Base-by-base conservation (phyloP, 176 grass and related monocot genomes). In the Olyra latifolia region DNA sequence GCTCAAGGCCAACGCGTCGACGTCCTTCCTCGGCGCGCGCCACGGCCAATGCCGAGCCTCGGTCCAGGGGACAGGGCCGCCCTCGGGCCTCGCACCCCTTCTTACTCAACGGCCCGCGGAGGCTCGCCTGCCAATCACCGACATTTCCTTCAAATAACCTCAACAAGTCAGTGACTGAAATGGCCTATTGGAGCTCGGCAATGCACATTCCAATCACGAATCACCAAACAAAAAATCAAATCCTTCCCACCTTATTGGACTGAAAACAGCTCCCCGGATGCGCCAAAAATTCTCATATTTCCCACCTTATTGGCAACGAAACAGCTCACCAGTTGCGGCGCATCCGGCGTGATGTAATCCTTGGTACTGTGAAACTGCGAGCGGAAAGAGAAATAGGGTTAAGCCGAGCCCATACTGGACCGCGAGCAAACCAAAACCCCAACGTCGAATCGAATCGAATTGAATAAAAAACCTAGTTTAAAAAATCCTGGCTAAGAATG, bases 401-500 rank as follows among this genome's bases (percentile, higher is more conserved):
- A 77, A 74, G 50, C 42, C n/a, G 41, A 30, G 16, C 12, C 8
- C 38, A 15, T 5, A 7, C 22, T 8, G n/a, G 23, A 1, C 2
- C 41, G 30, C 47, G 25, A 22, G 47, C 54, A 41, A 2, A 41
- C 9, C 10, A 48, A 67, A 43, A n/a, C 23, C 29, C n/a, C 24
- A 72, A 1, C 28, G n/a, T 45, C 12, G 12, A 47, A 23, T 49
- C 29, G 24, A 38, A 13, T 23, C 47, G 22, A 28, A 77, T 42
- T 65, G 40, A 10, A 76, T n/a, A n/a, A n/a, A n/a, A n/a, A 75
- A 71, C 61, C 11, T 82, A 93, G 92, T 92, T 94, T 77, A 98
- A 94, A 86, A 98, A 94, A 84, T 98, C 95, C 80, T 98, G 92
- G 54, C 92, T 98, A 47, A 98, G 95, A 59, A 98, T 95, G 78